phyloP scores from a whole-genome alignment of 2,329 filamentous ascomycete species.

The Alternaria triticimaculans region DNA sequence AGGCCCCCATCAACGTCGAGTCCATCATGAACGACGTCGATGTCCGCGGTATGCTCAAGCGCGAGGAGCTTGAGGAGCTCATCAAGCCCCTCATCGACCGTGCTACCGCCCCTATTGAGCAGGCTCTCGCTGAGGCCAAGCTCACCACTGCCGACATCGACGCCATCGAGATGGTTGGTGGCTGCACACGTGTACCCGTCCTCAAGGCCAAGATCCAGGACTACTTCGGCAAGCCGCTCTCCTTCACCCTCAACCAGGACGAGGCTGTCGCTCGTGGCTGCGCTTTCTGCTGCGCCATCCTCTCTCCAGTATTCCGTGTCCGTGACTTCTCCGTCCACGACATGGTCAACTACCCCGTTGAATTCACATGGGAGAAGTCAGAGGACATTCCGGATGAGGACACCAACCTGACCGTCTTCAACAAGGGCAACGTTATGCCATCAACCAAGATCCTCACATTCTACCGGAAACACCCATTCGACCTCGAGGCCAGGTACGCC shows the following conservation, averaged over 20 bases:
- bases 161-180: slow-evolving; percentile 89
- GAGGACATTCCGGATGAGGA: slow-evolving; percentile 98
- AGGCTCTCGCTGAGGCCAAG: slow-evolving; percentile 92
- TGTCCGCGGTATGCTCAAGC: slow-evolving; percentile 85
- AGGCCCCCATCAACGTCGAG: slow-evolving; percentile 93
- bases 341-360: slow-evolving; percentile 96
- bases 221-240: slow-evolving; percentile 90
- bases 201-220: slow-evolving; percentile 88
- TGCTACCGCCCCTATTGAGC: slow-evolving; percentile 77
- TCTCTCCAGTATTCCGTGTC: slow-evolving; percentile 97
- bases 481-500: slow-evolving; percentile 92
- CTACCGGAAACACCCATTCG: slow-evolving; percentile 97
- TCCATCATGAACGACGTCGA: slow-evolving; percentile 98
- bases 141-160: slow-evolving; percentile 92
- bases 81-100: slow-evolving; percentile 82
- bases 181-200: slow-evolving; percentile 89
- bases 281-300: slow-evolving; percentile 96
- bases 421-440: slow-evolving; percentile 94
- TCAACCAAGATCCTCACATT: slow-evolving; percentile 99
- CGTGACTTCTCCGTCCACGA: slow-evolving; percentile 98
- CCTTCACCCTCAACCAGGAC: slow-evolving; percentile 97
- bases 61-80: slow-evolving; percentile 91
- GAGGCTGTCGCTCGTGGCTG: slow-evolving; percentile 95
- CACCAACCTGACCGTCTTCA: slow-evolving; percentile 95
- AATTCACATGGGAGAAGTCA: slow-evolving; percentile 99